Base-by-base conservation (phyloP, 768 basidiomycete genomes). In the Tulasnella sp. region DNA sequence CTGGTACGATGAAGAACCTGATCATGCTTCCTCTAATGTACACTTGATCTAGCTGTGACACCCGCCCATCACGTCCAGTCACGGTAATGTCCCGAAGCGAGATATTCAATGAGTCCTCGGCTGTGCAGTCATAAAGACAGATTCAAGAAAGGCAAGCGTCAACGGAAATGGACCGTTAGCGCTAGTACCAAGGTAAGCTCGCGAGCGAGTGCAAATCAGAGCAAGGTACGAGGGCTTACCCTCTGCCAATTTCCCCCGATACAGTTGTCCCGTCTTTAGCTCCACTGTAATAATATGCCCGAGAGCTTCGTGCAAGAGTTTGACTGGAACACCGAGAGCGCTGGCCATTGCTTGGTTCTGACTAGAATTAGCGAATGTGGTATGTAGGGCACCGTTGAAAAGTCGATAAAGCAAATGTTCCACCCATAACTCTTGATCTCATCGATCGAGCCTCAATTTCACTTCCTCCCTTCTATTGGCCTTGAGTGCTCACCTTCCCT, bases 1-100 rank as follows among this genome's bases (percentile, higher is more conserved):
- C 96, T 58, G 96, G 96, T 21, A 99, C 96, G 71, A 98, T 97
- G 75, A 98, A 95, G 78, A 96, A 98, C 65, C 96, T 80, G 65
- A 97, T 78, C 89, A 97, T 96, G 71, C 92, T 94, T 61, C 96
- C 96, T 67, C 96, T 80, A 66, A 99, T 99, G 74, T 99, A 99
- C 30, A 97, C 95, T 73, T 97, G 95, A 75, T 98, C 96, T 52
- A 99, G 79, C 71, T 99, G 96, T 11, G 96, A 96, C 27, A 99
- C 92, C 67, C 96, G 90, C 24, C 96, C 96, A 78, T 99, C 96
- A 55, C 96, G 84, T 56, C 88, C 91, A 13, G 96, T 99, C 30
- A 98, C 96, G 29, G 96, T 98, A 68, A 97, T 96, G 64, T 98
- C 92, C 71, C 82, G 90, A 64, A 98, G 70, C 3, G 94, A 93